Base-by-base conservation (phyloP, 192 early-diverging fungal genomes). In the Podila horticola region DNA sequence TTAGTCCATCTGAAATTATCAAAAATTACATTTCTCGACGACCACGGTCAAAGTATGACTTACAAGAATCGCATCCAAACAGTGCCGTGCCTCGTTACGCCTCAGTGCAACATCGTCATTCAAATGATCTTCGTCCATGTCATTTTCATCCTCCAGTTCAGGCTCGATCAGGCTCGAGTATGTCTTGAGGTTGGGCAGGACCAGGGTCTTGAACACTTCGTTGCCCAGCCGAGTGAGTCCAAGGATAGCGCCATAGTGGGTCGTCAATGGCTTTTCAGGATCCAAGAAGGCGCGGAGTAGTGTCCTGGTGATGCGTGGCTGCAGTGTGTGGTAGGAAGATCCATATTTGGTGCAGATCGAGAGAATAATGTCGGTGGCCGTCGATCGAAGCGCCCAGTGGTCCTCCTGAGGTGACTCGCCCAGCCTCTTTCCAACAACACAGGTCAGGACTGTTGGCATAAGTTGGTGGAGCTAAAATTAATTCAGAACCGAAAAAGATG, bases 371-470 rank as follows among this genome's bases (percentile, higher is more conserved):
- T 85, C 74, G 0, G 97, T 94, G 0, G 97, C 93, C 28, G 86
- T 88, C 9, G 90, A 77, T 11, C 98, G 95, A 49, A 97, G 83
- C 8, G 88, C 64, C 93, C 94, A 97, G 79, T 99, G 97, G 64
- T 95, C 87, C 26, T 95, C 92, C 29, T 88, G 82, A 0, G 86
- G 74, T 34, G 90, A 87, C 58, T 91, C 89, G 33, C 93, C 92
- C 29, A 99, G 83, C 33, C 90, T 82, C 69, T 95, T 95, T 68
- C 92, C 92, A 10, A 99, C 95, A 30, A 98, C 84, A 71, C 96
- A 98, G 17, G 98, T 96, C 55, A 99, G 83, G 38, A 99, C 90
- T 6, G 93, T 89, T 15, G 97, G 97, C 52, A 99, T 93, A 11
- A 99, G 85, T 89, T 98, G 96, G 82, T 99, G 97, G 48, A 99